These are phyloP conservation scores for Paramecium primaurelia DNA, from an alignment of 73 alveolate species.

Conservation along the genomic window DNA sequence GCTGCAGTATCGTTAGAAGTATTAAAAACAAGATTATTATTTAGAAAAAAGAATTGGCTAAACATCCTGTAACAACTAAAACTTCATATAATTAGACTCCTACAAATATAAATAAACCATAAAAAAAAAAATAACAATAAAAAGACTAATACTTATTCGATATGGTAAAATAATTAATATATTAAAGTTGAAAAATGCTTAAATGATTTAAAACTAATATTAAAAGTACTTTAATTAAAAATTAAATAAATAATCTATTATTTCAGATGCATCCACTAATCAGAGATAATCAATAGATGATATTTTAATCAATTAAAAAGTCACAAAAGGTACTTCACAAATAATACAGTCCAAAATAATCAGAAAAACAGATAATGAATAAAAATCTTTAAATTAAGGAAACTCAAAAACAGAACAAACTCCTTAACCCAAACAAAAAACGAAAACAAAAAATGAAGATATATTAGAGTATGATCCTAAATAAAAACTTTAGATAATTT, in stretches of 20 bases:
- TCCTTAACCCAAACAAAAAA: neutral
- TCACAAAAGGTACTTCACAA: neutral
- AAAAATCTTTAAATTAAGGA: neutral
- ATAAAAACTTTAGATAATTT: neutral
- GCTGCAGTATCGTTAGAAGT: neutral
- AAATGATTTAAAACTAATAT: slow-evolving; percentile 1
- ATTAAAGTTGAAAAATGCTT: slow-evolving; percentile 13
- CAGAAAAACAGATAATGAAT: neutral
- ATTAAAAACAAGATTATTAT: neutral
- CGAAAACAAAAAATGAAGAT: neutral
- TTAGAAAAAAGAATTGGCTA: neutral
- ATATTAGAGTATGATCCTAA: neutral
- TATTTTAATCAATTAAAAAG: neutral
- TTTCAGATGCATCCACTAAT: slow-evolving; percentile 1
- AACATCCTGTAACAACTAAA: neutral
- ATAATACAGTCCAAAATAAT: neutral
- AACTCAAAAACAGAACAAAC: neutral
- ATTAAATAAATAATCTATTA: neutral
- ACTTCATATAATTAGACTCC: neutral
- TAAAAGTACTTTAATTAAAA: neutral
- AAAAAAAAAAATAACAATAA: neutral
- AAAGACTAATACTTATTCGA: neutral
- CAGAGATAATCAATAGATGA: slow-evolving; percentile 7
- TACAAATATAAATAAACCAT: neutral
- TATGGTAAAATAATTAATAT: neutral